Evolutionary conservation across 2,329 filamentous ascomycete genomes (phyloP), one percentile per base, ranked within the genome.

Genomic region (Pestalotiopsis sp.): DNA sequence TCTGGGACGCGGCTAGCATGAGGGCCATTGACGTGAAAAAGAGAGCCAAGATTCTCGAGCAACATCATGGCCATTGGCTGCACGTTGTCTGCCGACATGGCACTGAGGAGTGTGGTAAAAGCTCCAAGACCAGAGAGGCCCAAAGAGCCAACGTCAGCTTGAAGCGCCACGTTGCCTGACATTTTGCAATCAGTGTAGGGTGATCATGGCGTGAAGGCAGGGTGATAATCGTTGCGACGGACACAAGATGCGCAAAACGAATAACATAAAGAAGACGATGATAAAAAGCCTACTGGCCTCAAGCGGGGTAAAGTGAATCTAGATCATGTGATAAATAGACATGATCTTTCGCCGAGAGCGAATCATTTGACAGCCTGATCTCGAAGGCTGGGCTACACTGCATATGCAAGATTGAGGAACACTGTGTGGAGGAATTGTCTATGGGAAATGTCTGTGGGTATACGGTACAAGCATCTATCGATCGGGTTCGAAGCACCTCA

Each of bases 401-500:
- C 45, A 17, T 45, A 45, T 13, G 41, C 17, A 45, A n/a, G 45
- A 20, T 23, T 52, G 45, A n/a, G 45, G 6, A 17, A n/a, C 2
- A 9, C 17, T 9, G 2, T 31, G 31, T 3, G 2, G 31, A 36
- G 2, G 31, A 3, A 36, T 36, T 36, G 7, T 9, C 31, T 2
- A 36, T 36, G 31, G 31, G 7, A 9, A n/a, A n/a, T 1, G n/a
- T 45, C 17, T n/a, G n/a, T 9, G 45, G 45, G 17, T 9, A 9
- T 52, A 9, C 6, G 0, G 11, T 52, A 20, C 9, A n/a, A 17
- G 7, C 17, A 17, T n/a, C 45, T 52, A 52, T 4, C 4, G 45
- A 11, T 52, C 17, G 9, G 6, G 1, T 12, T 62, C 87, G 78
- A 93, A 93, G 1, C 88, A 88, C 69, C 90, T 86, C 82, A 91